Conservation (phyloP, 1,284 basidiomycete genomes). For the Hymenochaete sp. region DNA sequence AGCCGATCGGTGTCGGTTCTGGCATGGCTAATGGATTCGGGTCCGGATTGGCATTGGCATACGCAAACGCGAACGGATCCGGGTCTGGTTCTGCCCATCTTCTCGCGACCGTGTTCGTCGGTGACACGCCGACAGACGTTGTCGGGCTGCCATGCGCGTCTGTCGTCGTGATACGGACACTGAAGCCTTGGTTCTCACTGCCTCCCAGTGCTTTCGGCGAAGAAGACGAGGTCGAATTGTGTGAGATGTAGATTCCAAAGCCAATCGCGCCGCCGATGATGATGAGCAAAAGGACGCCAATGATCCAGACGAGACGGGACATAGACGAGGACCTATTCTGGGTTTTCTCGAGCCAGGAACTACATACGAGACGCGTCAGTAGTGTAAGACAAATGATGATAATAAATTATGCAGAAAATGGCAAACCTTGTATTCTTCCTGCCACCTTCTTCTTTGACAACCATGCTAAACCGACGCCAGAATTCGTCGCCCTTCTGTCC, state of each 20-base stretch:
- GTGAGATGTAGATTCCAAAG: constrained; percentile 50
- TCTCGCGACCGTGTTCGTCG: constrained; percentile 40
- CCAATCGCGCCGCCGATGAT: constrained; percentile 47
- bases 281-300: constrained; percentile 50
- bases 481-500: constrained; percentile 73
- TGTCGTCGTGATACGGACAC: constrained; percentile 20
- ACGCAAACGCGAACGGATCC: not conserved
- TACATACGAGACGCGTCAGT: constrained; percentile 24
- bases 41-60: constrained; percentile 1
- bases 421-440: constrained; percentile 47
- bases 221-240: constrained; percentile 35
- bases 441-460: constrained; percentile 55
- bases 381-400: not conserved
- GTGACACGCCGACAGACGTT: constrained; percentile 28
- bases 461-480: constrained; percentile 77
- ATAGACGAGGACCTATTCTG: constrained; percentile 41
- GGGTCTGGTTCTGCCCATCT: constrained; percentile 12
- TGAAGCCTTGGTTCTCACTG: constrained; percentile 39
- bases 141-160: constrained; percentile 4
- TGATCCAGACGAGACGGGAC: constrained; percentile 61
- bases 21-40: no score
- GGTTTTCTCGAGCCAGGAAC: constrained; percentile 61
- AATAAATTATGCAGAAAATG: not conserved
- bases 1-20: no score
- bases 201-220: constrained; percentile 60